These are phyloP conservation scores for Flaveria sonorensis DNA, from an alignment of 129 eudicot genomes.

Conservation along the genomic window DNA sequence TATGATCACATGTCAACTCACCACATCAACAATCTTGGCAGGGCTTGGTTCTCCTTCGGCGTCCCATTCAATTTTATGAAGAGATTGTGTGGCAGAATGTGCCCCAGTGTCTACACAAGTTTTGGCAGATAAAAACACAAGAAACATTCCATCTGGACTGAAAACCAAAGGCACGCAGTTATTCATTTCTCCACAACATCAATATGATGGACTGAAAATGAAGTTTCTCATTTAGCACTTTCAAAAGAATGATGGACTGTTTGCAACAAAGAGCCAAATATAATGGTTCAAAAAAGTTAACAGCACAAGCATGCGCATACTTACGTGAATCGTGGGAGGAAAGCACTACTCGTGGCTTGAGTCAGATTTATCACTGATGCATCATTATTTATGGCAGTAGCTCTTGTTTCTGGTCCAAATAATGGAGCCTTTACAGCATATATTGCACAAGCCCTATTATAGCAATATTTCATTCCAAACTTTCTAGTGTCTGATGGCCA, in stretches of 20 bases:
- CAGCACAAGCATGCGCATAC: background rate
- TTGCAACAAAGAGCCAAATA: background rate
- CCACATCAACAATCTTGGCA: constrained; percentile 71
- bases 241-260: background rate
- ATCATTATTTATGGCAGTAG: constrained; percentile 45
- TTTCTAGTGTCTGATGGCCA: constrained; percentile 84
- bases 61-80: constrained; percentile 88
- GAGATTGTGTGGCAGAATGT: constrained; percentile 85
- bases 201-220: background rate
- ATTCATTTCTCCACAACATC: background rate
- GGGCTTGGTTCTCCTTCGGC: constrained; percentile 47
- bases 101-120: constrained; percentile 81
- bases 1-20: constrained; percentile 34
- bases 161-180: constrained; percentile 35
- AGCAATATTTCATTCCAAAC: constrained; percentile 89
- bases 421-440: constrained; percentile 74
- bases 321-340: constrained; percentile 86
- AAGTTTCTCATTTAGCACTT: background rate
- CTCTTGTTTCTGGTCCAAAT: constrained; percentile 45
- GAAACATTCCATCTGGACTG: constrained; percentile 91
- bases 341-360: constrained; percentile 72
- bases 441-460: constrained; percentile 85
- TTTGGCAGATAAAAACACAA: constrained; percentile 86
- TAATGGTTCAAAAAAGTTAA: background rate
- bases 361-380: constrained; percentile 47